phyloP scores from a whole-genome alignment of 1,284 basidiomycete genomes.

The Hypsizygus ulmarius region DNA sequence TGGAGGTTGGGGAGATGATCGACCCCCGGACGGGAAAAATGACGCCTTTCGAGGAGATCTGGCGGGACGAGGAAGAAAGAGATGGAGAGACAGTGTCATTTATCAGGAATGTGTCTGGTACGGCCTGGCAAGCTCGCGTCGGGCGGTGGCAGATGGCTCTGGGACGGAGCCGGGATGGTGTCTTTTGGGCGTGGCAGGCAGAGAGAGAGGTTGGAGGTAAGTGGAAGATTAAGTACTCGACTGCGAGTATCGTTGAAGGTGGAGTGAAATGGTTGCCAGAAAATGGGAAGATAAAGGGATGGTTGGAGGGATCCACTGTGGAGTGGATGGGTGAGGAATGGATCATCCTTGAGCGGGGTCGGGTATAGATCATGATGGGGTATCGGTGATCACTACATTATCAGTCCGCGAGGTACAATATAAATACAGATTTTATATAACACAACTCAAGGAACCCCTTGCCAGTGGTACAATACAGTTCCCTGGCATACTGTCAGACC shows the following conservation, averaged over 20 bases:
- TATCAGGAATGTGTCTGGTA: conserved; percentile 14
- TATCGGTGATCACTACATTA: conserved; percentile 6
- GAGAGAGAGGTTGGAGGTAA: conserved; percentile 2
- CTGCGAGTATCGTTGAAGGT: background rate
- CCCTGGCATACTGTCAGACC: conserved; percentile 33
- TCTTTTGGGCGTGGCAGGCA: conserved; percentile 23
- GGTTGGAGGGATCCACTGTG: conserved; percentile 13
- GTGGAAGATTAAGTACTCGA: conserved; percentile 12
- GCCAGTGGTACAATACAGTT: conserved; percentile 35
- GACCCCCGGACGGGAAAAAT: conserved; percentile 30
- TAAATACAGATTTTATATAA: background rate
- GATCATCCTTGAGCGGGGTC: conserved; percentile 13
- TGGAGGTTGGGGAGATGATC: conserved; percentile 35
- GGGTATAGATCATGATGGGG: background rate
- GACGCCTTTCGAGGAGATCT: conserved; percentile 32
- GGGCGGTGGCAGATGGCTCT: conserved; percentile 19
- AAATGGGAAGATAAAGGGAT: conserved; percentile 4
- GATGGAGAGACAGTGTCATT: conserved; percentile 13
- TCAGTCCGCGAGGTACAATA: conserved; percentile 3
- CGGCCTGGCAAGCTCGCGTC: conserved; percentile 18
- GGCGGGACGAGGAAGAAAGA: conserved; percentile 27
- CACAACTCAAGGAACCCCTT: conserved; percentile 25
- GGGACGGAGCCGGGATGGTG: conserved; percentile 10
- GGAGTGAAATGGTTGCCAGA: conserved; percentile 12
- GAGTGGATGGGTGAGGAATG: conserved; percentile 13